Evolutionary conservation across 345 rosid species (phyloP), one percentile per base, ranked within the genome.

Genomic region (Geranium brycei): DNA sequence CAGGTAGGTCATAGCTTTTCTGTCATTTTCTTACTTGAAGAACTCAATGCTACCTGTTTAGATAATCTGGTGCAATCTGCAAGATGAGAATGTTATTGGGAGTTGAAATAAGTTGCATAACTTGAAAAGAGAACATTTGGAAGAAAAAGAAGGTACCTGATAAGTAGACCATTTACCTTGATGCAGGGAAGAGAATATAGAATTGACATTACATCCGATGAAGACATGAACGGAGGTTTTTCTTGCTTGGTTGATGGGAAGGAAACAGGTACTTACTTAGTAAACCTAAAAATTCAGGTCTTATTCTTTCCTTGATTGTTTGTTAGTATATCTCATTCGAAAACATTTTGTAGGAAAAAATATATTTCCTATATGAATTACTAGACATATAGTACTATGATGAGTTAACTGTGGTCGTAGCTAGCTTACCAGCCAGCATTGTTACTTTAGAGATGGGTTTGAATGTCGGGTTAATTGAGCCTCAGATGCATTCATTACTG

Each of bases 141-240:
- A 13, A 13, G 11, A 47, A 38, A 38, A 5, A 47, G 19, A 14
- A 61, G n/a, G 31, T 57, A 35, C 41, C 41, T 3, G 41, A 35
- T 35, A 62, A 17, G 38, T 65, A 30, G 12, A 32, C 31, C 35
- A 41, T 30, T 31, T 17, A 23, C 56, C 30, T 35, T 35, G 41
- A 58, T 73, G 79, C 96, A 88, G 83, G 75, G 72, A 71, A 83
- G 60, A 62, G 73, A 73, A 66, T 38, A 68, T 65, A 74, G 65
- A 71, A 61, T 83, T 35, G 59, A 72, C 59, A 76, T 77, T 70
- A 89, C 88, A 57, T 87, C 89, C 14, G 96, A 95, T 73, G 99
- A 88, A 69, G 99, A 87, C 60, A 79, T 88, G 1, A 82, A 85
- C 59, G 80, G 71, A 77, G 93, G 86, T 60, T 82, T 91, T 72